Evolutionary conservation across 306 rosid species (phyloP).

Genomic region (Vicia villosa): DNA sequence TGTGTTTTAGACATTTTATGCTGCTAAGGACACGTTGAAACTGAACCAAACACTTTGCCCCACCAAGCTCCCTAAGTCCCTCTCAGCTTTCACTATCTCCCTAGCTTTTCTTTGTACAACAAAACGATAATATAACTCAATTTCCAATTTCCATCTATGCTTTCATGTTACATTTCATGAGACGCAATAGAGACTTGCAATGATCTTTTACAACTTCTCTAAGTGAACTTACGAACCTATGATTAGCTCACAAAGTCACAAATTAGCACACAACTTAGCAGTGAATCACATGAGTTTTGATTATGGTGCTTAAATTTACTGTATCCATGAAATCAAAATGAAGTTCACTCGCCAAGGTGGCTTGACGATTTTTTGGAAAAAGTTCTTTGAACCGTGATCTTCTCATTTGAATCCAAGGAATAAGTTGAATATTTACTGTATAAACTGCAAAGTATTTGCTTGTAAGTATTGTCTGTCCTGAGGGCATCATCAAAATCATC

Average conservation of each 20-base stretch:
- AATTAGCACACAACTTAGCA: background rate
- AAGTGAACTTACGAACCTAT: conserved; percentile 11
- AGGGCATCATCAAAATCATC: conserved; percentile 50
- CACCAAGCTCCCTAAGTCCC: background rate
- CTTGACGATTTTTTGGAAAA: conserved; percentile 42
- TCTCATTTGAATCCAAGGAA: conserved; percentile 36
- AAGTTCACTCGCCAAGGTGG: conserved; percentile 43
- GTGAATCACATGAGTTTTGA: background rate
- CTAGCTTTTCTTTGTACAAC: no score
- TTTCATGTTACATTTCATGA: conserved; percentile 19
- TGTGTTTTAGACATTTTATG: no score
- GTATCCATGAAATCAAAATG: no score
- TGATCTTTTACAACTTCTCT: background rate
- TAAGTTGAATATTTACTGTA: conserved; percentile 51
- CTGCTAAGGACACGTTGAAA: background rate
- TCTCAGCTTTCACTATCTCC: background rate
- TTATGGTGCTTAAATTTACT: background rate
- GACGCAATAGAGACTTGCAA: background rate
- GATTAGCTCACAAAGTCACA: conserved; percentile 14
- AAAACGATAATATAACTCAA: no score
- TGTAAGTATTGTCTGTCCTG: conserved; percentile 48
- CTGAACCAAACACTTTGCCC: no score
- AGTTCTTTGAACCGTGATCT: conserved; percentile 37
- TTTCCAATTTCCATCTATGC: conserved; percentile 15
- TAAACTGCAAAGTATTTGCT: conserved; percentile 43